Evolutionary conservation across 2,329 filamentous ascomycete species (phyloP).

Genomic region (Scortechinia acanthostroma): DNA sequence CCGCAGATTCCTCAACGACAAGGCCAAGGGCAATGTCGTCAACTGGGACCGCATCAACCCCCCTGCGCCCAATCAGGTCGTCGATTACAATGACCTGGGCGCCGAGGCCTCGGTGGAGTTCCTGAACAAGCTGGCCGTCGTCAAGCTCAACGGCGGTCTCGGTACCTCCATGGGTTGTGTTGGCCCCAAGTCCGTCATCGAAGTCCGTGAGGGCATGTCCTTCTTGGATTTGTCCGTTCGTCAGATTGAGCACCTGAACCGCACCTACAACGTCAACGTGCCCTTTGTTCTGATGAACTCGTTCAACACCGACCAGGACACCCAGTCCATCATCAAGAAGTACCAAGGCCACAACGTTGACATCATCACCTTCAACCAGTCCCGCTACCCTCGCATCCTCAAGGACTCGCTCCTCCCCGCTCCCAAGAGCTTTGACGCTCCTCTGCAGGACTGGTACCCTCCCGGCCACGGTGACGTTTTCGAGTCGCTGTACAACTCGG

Average conservation of each 20-base stretch:
- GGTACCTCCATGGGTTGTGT: conserved; percentile 99
- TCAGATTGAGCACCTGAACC: conserved; percentile 98
- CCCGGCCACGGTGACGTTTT: conserved; percentile 99
- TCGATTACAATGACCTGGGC: conserved; percentile 84
- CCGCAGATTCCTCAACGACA: conserved; percentile 95
- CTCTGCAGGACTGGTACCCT: conserved; percentile 96
- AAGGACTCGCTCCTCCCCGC: conserved; percentile 97
- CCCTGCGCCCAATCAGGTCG: conserved; percentile 85
- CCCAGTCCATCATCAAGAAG: conserved; percentile 99
- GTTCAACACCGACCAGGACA: conserved; percentile 99
- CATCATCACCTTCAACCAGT: conserved; percentile 99
- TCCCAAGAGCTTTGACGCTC: conserved; percentile 79
- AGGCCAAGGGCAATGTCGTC: conserved; percentile 91
- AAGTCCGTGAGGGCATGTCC: conserved; percentile 99
- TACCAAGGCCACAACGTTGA: conserved; percentile 99
- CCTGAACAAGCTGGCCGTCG: conserved; percentile 92
- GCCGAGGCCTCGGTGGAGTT: conserved; percentile 88
- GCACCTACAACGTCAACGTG: conserved; percentile 93
- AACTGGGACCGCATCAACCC: conserved; percentile 96
- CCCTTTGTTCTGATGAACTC: conserved; percentile 99
- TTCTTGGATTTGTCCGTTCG: conserved; percentile 97
- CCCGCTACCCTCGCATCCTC: conserved; percentile 91
- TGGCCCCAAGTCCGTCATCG: conserved; percentile 97
- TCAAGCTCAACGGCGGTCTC: conserved; percentile 98
- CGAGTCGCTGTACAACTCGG: conserved; percentile 98